Evolutionary conservation across 768 basidiomycete genomes (phyloP).

Genomic region (Pholiota microspora): DNA sequence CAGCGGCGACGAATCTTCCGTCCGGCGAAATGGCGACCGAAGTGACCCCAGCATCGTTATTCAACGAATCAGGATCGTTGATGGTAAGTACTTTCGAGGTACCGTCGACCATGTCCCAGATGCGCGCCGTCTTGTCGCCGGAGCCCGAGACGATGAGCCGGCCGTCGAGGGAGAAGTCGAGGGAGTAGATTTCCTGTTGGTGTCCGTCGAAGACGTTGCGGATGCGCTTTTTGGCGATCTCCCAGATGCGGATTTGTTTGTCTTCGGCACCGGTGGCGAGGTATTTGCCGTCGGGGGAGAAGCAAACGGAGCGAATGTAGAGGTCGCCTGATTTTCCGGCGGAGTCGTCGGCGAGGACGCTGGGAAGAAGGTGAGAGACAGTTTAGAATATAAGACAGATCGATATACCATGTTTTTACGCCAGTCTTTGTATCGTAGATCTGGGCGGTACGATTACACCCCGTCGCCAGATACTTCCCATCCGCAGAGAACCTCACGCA

Average conservation of each 20-base stretch:
- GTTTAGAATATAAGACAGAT: background rate
- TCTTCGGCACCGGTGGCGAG: conserved; percentile 97
- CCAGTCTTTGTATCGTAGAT: conserved; percentile 94
- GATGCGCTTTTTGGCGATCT: conserved; percentile 78
- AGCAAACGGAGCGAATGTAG: conserved; percentile 94
- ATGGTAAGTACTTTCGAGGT: conserved; percentile 45
- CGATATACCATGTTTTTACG: conserved; percentile 67
- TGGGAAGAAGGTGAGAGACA: conserved; percentile 23
- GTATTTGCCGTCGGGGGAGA: conserved; percentile 91
- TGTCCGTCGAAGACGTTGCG: conserved; percentile 85
- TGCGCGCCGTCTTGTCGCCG: conserved; percentile 57
- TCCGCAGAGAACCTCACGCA: conserved; percentile 95
- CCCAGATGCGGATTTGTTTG: conserved; percentile 95
- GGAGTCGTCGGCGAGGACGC: conserved; percentile 75
- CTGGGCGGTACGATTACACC: conserved; percentile 94
- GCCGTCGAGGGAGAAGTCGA: conserved; percentile 89
- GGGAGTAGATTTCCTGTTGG: conserved; percentile 90
- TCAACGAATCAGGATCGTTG: conserved; percentile 48
- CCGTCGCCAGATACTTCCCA: conserved; percentile 90
- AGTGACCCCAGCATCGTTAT: conserved; percentile 64
- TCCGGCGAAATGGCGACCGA: conserved; percentile 78
- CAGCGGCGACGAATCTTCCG: conserved; percentile 63
- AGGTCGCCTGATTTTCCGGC: conserved; percentile 77
- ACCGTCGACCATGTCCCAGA: conserved; percentile 43
- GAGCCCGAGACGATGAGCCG: conserved; percentile 86